Percentiles rank a stretch among this genome's conserved stretches.
Conservation (phyloP, 352 stramenopile genomes). For the Pythium rhizo-oryzae region DNA sequence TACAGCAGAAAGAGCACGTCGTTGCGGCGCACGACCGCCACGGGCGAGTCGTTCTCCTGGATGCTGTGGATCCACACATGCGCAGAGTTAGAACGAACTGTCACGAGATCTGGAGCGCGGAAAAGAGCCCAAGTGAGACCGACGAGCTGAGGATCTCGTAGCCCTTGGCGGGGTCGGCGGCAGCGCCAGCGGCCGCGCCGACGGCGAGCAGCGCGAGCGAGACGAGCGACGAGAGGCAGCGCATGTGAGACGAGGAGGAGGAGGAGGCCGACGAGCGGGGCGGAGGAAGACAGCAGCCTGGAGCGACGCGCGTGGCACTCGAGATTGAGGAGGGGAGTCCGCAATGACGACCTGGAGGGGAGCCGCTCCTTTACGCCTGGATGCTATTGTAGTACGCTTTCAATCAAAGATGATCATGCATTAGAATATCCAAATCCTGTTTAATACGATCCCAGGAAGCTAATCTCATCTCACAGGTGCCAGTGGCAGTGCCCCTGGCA, state of each 20-base stretch:
- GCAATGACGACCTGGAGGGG: no score
- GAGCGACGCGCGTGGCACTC: no score
- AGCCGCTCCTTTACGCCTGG: not conserved
- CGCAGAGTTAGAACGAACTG: no score
- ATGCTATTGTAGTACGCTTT: no score
- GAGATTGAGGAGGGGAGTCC: no score
- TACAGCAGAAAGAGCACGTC: conserved; percentile 66
- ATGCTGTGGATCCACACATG: conserved; percentile 3
- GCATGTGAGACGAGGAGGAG: conserved; percentile 7
- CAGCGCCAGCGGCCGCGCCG: not conserved
- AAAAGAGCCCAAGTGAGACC: not conserved
- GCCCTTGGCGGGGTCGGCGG: conserved; percentile 10
- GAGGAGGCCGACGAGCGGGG: not conserved
- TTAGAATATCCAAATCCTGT: no score
- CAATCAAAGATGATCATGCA: no score
- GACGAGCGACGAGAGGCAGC: conserved; percentile 14
- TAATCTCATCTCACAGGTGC: no score
- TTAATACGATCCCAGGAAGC: no score
- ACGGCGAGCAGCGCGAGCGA: conserved; percentile 21
- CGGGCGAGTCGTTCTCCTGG: conserved; percentile 47
- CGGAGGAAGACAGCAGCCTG: not conserved
- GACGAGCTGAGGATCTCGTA: conserved; percentile 33
- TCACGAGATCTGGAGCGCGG: not conserved
- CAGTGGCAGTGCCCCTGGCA: no score
- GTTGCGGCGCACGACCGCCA: conserved; percentile 60